Base-by-base conservation (phyloP, 768 basidiomycete genomes). In the Agrocybe praecox region DNA sequence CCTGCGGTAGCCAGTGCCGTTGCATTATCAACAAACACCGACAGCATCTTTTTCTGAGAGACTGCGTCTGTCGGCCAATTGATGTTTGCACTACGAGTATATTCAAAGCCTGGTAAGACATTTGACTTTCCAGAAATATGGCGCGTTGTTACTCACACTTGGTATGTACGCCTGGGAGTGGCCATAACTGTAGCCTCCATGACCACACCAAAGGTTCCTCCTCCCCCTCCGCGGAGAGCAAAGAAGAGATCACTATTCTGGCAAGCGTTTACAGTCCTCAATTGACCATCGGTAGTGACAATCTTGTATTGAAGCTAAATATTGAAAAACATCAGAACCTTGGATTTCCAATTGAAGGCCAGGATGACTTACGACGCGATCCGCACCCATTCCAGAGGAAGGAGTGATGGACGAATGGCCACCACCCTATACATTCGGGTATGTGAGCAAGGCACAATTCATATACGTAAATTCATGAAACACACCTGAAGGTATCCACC, bases 171-270 rank as follows among this genome's bases (percentile, higher is more conserved):
- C 1, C 60, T 67, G 9, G 76, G 75, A 2, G 73, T 74, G 1
- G 74, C 76, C 42, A 77, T 67, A 57, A 76, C 69, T 5, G 67
- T 64, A 29, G 64, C 65, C 53, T 69, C 73, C 6, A 77, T 65
- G 15, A 80, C 78, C 34, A 79, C 76, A 19, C 77, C 79, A 51
- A 78, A 80, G 9, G 79, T 80, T 0, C 78, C 76, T n/a, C 79
- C 79, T 11, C 79, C 79, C 33, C 78, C 78, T 49, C 78, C 78
- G 29, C 77, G 74, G 33, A 85, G 74, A 15, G 82, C 83, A 55
- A 76, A 85, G 68, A 83, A 84, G 0, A 84, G 72, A 66, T 84
- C 82, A 52, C 71, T 55, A 56, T 83, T 80, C 61, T 83, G 75
- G 46, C 78, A 80, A 12, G 71, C 74, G 65, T 82, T 84, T 3